These are phyloP conservation scores for Suillus subalutaceus DNA, from an alignment of 768 basidiomycete genomes.

Conservation along the genomic window DNA sequence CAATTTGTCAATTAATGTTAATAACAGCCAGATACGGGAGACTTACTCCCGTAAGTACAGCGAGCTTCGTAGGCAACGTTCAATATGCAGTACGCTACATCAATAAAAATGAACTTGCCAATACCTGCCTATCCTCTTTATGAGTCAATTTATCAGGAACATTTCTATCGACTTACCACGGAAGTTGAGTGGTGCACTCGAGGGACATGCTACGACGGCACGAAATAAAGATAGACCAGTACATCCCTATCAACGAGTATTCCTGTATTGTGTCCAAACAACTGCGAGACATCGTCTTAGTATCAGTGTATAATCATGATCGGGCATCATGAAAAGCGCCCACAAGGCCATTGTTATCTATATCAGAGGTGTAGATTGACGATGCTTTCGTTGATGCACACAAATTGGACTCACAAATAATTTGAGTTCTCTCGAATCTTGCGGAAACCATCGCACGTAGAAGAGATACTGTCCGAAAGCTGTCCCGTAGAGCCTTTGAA, in stretches of 20 bases:
- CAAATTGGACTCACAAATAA: constrained; percentile 15
- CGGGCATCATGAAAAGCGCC: not conserved
- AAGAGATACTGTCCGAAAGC: constrained; percentile 20
- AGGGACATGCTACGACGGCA: not conserved
- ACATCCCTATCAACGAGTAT: not conserved
- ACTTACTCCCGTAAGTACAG: not conserved
- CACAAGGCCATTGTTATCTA: not conserved
- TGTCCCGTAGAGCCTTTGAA: constrained; percentile 23
- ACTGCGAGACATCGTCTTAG: not conserved
- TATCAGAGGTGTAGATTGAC: not conserved
- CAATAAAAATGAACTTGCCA: not conserved
- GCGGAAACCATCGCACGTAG: constrained; percentile 23
- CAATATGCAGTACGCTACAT: not conserved
- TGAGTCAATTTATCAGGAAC: not conserved
- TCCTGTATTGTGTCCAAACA: not conserved
- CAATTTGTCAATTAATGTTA: not conserved
- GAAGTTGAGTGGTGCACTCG: not conserved
- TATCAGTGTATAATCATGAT: not conserved
- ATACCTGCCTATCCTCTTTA: not conserved
- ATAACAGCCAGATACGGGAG: not conserved
- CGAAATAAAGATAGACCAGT: not conserved
- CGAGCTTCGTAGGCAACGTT: not conserved
- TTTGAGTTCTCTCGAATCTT: constrained; percentile 16
- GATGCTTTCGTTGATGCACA: not conserved
- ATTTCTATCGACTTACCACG: not conserved